Percentiles rank a stretch among this genome's conserved stretches.
These are phyloP conservation scores for Nakazawaea peltata DNA, from an alignment of 805 yeast species.

Conservation along the genomic window DNA sequence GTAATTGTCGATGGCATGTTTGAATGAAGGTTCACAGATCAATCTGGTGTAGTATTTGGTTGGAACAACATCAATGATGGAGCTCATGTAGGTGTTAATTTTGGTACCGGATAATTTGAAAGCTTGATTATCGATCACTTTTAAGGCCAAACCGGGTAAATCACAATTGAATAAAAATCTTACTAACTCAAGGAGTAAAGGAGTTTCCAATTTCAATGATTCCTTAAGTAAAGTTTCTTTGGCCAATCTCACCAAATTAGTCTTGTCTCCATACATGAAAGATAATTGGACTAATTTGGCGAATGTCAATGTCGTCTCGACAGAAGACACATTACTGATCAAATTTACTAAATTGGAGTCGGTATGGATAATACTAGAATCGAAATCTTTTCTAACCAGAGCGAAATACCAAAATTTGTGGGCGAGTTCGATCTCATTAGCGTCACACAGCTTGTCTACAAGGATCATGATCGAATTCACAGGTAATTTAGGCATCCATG, in stretches of 20 bases:
- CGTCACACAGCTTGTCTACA: conserved; percentile 16
- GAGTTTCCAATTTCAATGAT: conserved; percentile 17
- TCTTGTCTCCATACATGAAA: conserved; percentile 16
- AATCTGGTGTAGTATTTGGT: conserved; percentile 12
- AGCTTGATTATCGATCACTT: conserved; percentile 23
- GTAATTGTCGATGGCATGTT: conserved; percentile 23
- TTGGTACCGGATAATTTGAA: conserved; percentile 16
- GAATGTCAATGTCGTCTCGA: conserved; percentile 12
- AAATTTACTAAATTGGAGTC: conserved; percentile 7
- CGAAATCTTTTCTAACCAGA: conserved; percentile 24
- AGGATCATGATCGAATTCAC: conserved; percentile 18
- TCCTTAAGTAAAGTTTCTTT: conserved; percentile 23
- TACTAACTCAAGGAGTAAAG: conserved; percentile 16
- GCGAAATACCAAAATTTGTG: conserved; percentile 22
- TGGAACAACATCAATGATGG: conserved; percentile 21
- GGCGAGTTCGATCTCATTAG: conserved; percentile 16
- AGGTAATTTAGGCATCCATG: conserved; percentile 26
- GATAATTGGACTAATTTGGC: conserved; percentile 16
- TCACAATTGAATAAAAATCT: conserved; percentile 12
- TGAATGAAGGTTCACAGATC: conserved; percentile 19
- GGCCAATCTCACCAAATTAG: conserved; percentile 17
- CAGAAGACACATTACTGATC: conserved; percentile 5
- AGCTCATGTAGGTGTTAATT: conserved; percentile 22
- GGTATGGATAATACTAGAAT: conserved; percentile 9
- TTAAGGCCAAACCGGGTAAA: conserved; percentile 16